A percentile compares a stretch with the other conserved stretches of the same genome.
These are phyloP conservation scores for Xanthoconium purpureum DNA, from an alignment of 768 basidiomycete species.

Conservation along the genomic window DNA sequence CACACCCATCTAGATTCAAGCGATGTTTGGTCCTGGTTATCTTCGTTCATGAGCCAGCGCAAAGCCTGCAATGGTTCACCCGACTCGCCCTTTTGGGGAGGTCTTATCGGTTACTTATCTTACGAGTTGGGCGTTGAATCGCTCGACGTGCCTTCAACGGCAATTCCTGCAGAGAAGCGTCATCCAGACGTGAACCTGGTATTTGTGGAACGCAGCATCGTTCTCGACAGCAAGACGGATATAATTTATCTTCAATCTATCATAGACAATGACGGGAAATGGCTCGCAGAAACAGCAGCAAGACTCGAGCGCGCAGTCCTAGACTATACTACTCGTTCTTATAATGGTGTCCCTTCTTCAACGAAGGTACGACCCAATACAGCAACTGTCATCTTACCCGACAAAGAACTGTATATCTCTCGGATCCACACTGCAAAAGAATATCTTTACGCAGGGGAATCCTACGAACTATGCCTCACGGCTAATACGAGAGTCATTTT, in stretches of 20 bases:
- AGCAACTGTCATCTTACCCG: conserved; percentile 49
- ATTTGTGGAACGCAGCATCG: conserved; percentile 76
- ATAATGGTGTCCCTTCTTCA: conserved; percentile 22
- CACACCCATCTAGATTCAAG: conserved; percentile 44
- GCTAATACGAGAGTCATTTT: conserved; percentile 61
- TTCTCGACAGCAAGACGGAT: conserved; percentile 54
- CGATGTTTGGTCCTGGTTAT: conserved; percentile 75
- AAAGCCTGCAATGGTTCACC: conserved; percentile 46
- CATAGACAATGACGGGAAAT: conserved; percentile 52
- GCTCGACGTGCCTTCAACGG: conserved; percentile 43
- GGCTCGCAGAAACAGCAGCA: conserved; percentile 49
- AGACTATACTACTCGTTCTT: conserved; percentile 10
- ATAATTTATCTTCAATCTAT: conserved; percentile 64
- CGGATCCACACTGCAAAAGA: conserved; percentile 72
- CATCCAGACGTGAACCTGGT: conserved; percentile 75
- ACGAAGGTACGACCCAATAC: conserved; percentile 21
- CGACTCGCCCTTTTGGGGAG: conserved; percentile 80
- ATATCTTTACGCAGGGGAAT: conserved; percentile 76
- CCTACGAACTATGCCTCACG: conserved; percentile 92
- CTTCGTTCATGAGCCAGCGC: conserved; percentile 59
- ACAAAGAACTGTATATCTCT: conserved; percentile 58
- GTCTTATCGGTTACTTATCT: conserved; percentile 71
- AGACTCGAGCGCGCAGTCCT: conserved; percentile 15
- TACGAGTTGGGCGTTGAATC: conserved; percentile 74
- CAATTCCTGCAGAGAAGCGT: conserved; percentile 24